Evolutionary conservation across 306 rosid genomes (phyloP).

Genomic region (Cucurbita maxima): DNA sequence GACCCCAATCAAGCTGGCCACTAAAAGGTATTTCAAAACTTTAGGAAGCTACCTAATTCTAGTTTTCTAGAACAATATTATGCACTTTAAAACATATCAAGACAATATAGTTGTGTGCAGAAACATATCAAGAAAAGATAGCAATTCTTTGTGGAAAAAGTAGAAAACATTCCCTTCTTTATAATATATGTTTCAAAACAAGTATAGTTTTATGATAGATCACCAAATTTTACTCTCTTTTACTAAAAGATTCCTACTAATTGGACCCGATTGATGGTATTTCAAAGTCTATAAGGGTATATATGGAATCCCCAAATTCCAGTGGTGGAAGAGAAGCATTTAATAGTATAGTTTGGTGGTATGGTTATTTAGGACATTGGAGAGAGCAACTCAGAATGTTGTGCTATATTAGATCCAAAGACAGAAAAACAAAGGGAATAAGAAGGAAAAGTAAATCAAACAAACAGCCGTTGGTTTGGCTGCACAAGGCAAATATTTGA

Average conservation of each 20-base stretch:
- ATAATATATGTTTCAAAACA: not conserved
- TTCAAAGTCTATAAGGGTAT: not conserved
- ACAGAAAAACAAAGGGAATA: not conserved
- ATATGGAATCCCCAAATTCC: not conserved
- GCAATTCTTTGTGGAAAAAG: not conserved
- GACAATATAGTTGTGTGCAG: too few species aligned
- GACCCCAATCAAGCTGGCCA: not conserved
- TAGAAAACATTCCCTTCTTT: not conserved
- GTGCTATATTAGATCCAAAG: not conserved
- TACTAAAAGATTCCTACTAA: not conserved
- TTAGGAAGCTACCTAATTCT: not conserved
- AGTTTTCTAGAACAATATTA: not conserved
- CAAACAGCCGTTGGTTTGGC: not conserved
- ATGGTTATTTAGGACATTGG: not conserved
- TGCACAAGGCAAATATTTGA: not conserved
- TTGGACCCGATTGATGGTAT: not conserved
- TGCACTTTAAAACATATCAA: not conserved
- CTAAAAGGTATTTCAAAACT: not conserved
- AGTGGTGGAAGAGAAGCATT: not conserved
- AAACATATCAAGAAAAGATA: too few species aligned
- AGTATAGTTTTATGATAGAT: not conserved
- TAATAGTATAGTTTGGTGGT: not conserved
- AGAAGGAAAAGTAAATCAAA: not conserved
- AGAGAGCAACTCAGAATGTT: not conserved
- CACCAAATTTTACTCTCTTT: not conserved